Base-by-base conservation (phyloP, 192 early-diverging fungal species). In the Coemansia sp. region DNA sequence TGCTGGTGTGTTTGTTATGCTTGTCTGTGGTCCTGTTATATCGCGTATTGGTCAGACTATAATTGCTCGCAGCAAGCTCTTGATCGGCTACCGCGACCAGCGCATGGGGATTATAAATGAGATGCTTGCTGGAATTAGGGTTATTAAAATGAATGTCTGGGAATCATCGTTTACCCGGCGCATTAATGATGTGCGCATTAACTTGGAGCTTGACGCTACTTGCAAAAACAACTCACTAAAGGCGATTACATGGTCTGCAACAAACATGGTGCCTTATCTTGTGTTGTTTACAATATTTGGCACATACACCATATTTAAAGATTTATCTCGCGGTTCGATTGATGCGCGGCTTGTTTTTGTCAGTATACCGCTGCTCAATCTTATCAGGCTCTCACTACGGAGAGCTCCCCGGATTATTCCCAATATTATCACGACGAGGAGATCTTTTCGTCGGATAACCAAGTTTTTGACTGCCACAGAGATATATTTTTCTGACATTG, bases 11-110 rank as follows among this genome's bases (percentile, higher is more conserved):
- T 71, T 75, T 5, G 69, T 94, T 24, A 92, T 96, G 88, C 59
- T 97, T 38, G 49, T 93, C 27, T 88, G 86, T 70, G 90, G 94
- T 56, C 95, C 95, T 0, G 60, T 92, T 49, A 94, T 94, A 65
- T 86, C 87, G 3, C 62, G 72, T 19, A 56, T 94, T 24, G 89
- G 89, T 23, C 84, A 81, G 21, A 78, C 58, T 28, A 88, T 90
- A 75, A 86, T 89, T 18, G 83, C 54, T 26, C 71, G 89, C 26
- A 92, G 92, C 67, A 93, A 92, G 73, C 71, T 75, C 16, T 90
- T 94, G 65, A 96, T 97, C 93, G 81, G 58, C 21, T 65, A 69
- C 21, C 56, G 67, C 51, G 87, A 90, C 60, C 44, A 74, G 22
- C 83, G 89, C 23, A 85, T 90, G 75, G 86, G 86, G 59, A 69